Conservation (phyloP, 176 grass and related monocot species). For the Bonia amplexicaulis region DNA sequence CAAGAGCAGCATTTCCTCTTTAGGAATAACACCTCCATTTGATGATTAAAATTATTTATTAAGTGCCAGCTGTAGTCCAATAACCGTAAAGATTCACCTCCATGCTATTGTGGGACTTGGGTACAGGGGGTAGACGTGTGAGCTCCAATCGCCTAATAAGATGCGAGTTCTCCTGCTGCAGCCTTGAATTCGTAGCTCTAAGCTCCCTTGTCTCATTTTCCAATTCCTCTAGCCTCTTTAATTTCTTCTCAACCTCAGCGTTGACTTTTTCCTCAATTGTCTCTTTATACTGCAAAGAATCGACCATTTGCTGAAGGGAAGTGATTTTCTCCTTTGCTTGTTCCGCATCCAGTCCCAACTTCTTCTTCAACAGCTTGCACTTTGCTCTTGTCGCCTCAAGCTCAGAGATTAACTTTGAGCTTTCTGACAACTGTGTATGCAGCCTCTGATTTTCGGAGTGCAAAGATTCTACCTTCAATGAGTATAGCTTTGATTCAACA, state of each 20-base stretch:
- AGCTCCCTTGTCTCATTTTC: slow-evolving; percentile 55
- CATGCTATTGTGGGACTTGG: slow-evolving; percentile 39
- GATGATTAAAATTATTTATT: slow-evolving; percentile 26
- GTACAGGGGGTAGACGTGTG: slow-evolving; percentile 37
- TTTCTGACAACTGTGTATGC: slow-evolving; percentile 46
- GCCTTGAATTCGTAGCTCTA: slow-evolving; percentile 47
- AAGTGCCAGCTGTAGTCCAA: slow-evolving; percentile 28
- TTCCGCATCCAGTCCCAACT: slow-evolving; percentile 45
- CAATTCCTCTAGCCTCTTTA: slow-evolving; percentile 53
- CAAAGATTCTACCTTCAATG: slow-evolving; percentile 70
- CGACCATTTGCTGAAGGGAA: slow-evolving; percentile 41
- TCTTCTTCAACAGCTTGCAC: slow-evolving; percentile 59
- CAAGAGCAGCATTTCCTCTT: slow-evolving; percentile 4
- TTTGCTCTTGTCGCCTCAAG: slow-evolving; percentile 55
- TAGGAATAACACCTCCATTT: slow-evolving; percentile 10
- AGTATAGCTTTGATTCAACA: slow-evolving; percentile 72
- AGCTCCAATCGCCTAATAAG: slow-evolving; percentile 56
- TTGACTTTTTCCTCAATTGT: slow-evolving; percentile 24
- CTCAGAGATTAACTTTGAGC: slow-evolving; percentile 41
- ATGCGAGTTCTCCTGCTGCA: slow-evolving; percentile 66
- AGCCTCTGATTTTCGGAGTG: slow-evolving; percentile 73
- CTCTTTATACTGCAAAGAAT: slow-evolving; percentile 39
- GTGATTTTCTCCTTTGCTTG: slow-evolving; percentile 51
- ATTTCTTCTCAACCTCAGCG: slow-evolving; percentile 38
- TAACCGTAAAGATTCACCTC: slow-evolving; percentile 55